These are phyloP conservation scores for Shiraia bambusicola DNA, from an alignment of 2,329 filamentous ascomycete species.

Conservation along the genomic window DNA sequence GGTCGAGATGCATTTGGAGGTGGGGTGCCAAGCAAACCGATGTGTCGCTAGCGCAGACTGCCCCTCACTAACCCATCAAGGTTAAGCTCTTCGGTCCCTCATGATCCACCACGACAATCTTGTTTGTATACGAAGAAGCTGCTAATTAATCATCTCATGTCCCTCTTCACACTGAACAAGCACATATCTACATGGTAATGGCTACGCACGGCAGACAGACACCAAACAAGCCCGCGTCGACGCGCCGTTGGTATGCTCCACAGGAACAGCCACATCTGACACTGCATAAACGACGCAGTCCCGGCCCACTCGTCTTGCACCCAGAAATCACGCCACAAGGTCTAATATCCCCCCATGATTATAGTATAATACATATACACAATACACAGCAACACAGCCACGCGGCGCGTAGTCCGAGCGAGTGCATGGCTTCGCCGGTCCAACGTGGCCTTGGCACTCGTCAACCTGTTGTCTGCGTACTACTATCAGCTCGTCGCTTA, in stretches of 20 bases:
- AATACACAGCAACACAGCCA: constrained; percentile 26
- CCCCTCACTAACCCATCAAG: no score
- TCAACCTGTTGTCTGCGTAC: constrained; percentile 4
- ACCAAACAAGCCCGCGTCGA: constrained; percentile 1
- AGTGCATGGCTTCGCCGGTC: constrained; percentile 13
- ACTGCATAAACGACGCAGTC: constrained; percentile 11
- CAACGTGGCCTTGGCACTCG: constrained; percentile 7
- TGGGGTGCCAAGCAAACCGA: no score
- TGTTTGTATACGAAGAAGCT: no score
- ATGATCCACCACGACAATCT: no score
- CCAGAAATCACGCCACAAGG: constrained; percentile 16
- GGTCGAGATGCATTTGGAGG: no score
- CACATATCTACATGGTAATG: background rate
- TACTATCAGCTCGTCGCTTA: background rate
- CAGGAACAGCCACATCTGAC: constrained; percentile 12
- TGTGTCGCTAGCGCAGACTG: no score
- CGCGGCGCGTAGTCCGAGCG: constrained; percentile 16
- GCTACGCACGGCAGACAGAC: background rate
- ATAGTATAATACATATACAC: no score
- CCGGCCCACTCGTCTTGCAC: constrained; percentile 20
- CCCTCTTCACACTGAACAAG: background rate
- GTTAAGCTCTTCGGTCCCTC: no score
- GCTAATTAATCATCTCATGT: no score
- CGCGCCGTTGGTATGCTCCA: constrained; percentile 1
- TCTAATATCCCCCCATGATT: no score